Percentiles rank a stretch among this genome's conserved stretches.
Evolutionary conservation across 495 filamentous ascomycete genomes (phyloP).

Genomic region (Evansstolkia leycettana): DNA sequence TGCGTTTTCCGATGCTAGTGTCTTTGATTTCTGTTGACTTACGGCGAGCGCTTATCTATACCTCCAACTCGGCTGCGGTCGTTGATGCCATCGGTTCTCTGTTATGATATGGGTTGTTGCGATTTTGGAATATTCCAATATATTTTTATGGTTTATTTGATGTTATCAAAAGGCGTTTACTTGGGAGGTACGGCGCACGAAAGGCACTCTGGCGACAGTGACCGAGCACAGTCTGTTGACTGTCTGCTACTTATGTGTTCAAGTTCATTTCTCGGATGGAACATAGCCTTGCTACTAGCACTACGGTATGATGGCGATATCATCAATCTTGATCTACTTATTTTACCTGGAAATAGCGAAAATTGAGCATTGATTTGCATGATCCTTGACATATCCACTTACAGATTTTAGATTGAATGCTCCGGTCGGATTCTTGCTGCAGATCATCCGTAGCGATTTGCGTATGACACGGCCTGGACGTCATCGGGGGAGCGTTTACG

Average conservation of each 20-base stretch:
- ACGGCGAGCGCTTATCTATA: background rate
- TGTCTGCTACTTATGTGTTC: background rate
- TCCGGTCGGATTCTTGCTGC: too few relatives aligned
- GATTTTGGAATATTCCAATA: conserved; percentile 4
- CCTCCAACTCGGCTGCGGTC: too few relatives aligned
- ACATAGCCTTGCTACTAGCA: background rate
- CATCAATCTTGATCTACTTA: background rate
- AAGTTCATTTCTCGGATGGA: background rate
- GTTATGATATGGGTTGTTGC: conserved; percentile 4
- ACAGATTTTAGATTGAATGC: too few relatives aligned
- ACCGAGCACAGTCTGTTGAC: background rate
- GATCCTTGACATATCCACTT: too few relatives aligned
- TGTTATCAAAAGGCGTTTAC: conserved; percentile 3
- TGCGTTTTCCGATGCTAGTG: background rate
- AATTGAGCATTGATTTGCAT: too few relatives aligned
- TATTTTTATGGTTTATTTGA: conserved; percentile 2
- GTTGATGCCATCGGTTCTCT: too few relatives aligned
- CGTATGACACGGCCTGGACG: too few relatives aligned
- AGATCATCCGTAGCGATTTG: too few relatives aligned
- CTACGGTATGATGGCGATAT: background rate
- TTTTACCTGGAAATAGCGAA: too few relatives aligned
- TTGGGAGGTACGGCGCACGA: conserved; percentile 3
- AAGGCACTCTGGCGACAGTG: background rate
- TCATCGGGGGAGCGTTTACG: too few relatives aligned
- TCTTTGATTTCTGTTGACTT: background rate